Percentiles rank a stretch among this genome's conserved stretches.
These are phyloP conservation scores for Termitomyces titanicus DNA, from an alignment of 768 basidiomycete genomes.

Conservation along the genomic window DNA sequence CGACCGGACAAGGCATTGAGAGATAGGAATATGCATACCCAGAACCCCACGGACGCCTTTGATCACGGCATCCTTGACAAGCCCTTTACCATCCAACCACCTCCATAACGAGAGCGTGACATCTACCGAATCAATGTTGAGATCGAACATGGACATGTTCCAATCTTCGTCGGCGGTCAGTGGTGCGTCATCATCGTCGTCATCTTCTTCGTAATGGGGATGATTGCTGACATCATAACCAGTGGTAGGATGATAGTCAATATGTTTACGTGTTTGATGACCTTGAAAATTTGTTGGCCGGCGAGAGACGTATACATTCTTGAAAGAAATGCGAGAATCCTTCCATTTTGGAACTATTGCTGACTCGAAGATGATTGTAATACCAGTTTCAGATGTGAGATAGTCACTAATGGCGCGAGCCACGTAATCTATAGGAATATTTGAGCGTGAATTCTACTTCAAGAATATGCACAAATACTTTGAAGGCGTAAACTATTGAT, in stretches of 20 bases:
- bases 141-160: slow-evolving; percentile 89
- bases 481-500: slow-evolving; percentile 85
- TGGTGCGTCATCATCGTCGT: slow-evolving; percentile 49
- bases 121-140: slow-evolving; percentile 92
- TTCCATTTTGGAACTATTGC: slow-evolving; percentile 99
- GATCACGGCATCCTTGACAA: slow-evolving; percentile 87
- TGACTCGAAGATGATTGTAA: slow-evolving; percentile 93
- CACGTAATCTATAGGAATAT: slow-evolving; percentile 57
- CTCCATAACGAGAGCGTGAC: slow-evolving; percentile 87
- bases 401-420: slow-evolving; percentile 90
- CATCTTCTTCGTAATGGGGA: slow-evolving; percentile 51
- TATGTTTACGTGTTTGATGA: slow-evolving; percentile 15
- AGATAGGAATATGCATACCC: slow-evolving; percentile 44
- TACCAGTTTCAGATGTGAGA: slow-evolving; percentile 88
- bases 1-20: background rate
- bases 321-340: slow-evolving; percentile 92
- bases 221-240: slow-evolving; percentile 79
- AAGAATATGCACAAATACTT: slow-evolving; percentile 38
- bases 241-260: slow-evolving; percentile 53
- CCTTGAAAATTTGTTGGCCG: slow-evolving; percentile 41
- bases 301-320: slow-evolving; percentile 92
- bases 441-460: background rate
- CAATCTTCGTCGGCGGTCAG: slow-evolving; percentile 40
- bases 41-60: slow-evolving; percentile 93
- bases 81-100: slow-evolving; percentile 95